Conservation (phyloP, 768 basidiomycete genomes). For the Peribolospora kevripleyi region DNA sequence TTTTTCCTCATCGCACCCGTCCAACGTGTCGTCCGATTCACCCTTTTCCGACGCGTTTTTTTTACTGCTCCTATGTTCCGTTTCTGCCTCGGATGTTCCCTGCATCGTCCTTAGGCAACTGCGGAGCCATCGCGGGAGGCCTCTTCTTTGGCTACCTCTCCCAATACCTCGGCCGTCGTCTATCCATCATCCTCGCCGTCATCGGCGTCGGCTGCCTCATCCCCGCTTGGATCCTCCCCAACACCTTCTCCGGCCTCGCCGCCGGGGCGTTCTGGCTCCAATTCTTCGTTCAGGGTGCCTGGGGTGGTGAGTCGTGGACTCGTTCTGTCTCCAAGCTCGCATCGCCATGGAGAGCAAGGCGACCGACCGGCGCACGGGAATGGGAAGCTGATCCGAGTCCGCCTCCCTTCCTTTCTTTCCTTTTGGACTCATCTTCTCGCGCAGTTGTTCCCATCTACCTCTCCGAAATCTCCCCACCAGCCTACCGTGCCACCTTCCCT, state of each 20-base stretch:
- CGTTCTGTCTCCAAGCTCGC: not conserved
- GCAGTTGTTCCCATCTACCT: conserved; percentile 43
- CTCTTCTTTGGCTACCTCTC: conserved; percentile 21
- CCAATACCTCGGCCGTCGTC: conserved; percentile 57
- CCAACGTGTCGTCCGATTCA: not conserved
- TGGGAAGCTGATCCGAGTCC: no score
- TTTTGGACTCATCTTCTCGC: not conserved
- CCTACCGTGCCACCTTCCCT: conserved; percentile 68
- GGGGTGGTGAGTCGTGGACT: conserved; percentile 32
- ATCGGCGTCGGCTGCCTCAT: conserved; percentile 27
- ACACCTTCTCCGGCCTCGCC: conserved; percentile 37
- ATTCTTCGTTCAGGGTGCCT: conserved; percentile 42
- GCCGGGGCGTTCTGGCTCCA: conserved; percentile 74
- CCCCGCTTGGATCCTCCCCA: conserved; percentile 59
- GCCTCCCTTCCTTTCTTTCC: not conserved
- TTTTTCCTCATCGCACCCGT: not conserved
- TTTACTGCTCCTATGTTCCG: conserved; percentile 4
- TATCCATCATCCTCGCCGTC: conserved; percentile 47
- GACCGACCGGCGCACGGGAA: no score
- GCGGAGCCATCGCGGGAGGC: conserved; percentile 17
- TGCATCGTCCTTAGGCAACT: conserved; percentile 7
- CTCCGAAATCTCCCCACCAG: conserved; percentile 61
- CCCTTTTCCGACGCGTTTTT: not conserved
- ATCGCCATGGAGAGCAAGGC: no score
- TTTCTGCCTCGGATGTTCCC: conserved; percentile 13